Conservation (phyloP, 164 flowering plant species). For the Santalum album region DNA sequence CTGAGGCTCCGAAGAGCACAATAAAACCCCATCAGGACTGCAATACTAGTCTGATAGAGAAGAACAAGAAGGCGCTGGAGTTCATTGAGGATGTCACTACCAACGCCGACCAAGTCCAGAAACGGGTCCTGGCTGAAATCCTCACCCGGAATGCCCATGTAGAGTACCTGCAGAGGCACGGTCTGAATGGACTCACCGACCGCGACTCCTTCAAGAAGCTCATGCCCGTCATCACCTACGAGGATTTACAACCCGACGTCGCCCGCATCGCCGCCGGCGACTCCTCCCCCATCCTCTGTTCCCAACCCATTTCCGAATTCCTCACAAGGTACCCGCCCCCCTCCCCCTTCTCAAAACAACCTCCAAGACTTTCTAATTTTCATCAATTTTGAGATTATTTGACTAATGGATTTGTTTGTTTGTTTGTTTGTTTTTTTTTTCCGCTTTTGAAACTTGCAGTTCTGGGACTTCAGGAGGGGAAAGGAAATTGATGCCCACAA, state of each 20-base stretch:
- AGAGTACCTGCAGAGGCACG: conserved; percentile 59
- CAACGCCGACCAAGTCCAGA: conserved; percentile 58
- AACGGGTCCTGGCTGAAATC: conserved; percentile 55
- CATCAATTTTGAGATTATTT: too few species aligned
- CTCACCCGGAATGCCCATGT: conserved; percentile 57
- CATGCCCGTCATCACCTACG: conserved; percentile 72
- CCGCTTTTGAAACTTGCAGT: conserved; percentile 24
- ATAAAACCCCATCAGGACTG: background rate
- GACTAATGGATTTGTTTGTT: too few species aligned
- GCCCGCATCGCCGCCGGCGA: conserved; percentile 77
- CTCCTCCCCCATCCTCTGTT: conserved; percentile 57
- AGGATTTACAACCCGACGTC: conserved; percentile 59
- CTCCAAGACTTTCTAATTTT: too few species aligned
- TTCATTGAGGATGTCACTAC: conserved; percentile 75
- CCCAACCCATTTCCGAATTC: conserved; percentile 78
- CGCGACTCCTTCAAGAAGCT: conserved; percentile 63
- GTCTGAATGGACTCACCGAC: conserved; percentile 56
- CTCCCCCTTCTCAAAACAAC: too few species aligned
- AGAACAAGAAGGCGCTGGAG: conserved; percentile 48
- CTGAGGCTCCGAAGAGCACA: conserved; percentile 54
- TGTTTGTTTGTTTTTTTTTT: too few species aligned
- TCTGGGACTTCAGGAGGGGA: conserved; percentile 98
- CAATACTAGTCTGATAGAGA: conserved; percentile 13
- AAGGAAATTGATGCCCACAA: conserved; percentile 91
- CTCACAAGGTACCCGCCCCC: conserved; percentile 47